Conservation (phyloP, 2,329 filamentous ascomycete species). For the Alternaria solani region DNA sequence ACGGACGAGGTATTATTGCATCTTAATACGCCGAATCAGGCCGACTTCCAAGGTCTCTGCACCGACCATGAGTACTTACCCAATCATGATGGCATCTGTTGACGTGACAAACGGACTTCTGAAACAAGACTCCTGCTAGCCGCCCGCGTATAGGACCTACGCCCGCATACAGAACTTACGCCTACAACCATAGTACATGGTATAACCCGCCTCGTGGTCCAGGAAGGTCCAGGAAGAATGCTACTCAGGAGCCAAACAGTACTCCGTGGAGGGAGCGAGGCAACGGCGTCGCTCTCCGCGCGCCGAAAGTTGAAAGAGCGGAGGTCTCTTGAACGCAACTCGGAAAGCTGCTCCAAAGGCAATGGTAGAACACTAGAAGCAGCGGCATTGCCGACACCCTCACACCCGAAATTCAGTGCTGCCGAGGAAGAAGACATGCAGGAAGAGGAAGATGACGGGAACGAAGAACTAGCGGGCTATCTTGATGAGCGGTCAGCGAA, state of each 20-base stretch:
- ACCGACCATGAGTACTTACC: too few relatives aligned
- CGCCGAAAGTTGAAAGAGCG: background rate
- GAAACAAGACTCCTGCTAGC: too few relatives aligned
- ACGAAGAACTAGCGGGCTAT: background rate
- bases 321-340: background rate
- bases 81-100: too few relatives aligned
- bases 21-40: too few relatives aligned
- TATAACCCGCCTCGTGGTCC: background rate
- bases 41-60: too few relatives aligned
- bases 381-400: background rate
- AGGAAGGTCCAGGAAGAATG: background rate
- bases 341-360: background rate
- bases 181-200: too few relatives aligned
- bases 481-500: background rate
- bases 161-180: too few relatives aligned
- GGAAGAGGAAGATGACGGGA: background rate
- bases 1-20: background rate
- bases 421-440: background rate
- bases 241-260: background rate
- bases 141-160: too few relatives aligned
- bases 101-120: too few relatives aligned
- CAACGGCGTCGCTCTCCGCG: background rate
- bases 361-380: background rate
- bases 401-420: background rate
- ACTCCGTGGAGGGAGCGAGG: background rate